Percentiles rank a stretch among this genome's conserved stretches.
These are phyloP conservation scores for Trametes versicolor DNA, from an alignment of 1,284 basidiomycete genomes.

Conservation along the genomic window DNA sequence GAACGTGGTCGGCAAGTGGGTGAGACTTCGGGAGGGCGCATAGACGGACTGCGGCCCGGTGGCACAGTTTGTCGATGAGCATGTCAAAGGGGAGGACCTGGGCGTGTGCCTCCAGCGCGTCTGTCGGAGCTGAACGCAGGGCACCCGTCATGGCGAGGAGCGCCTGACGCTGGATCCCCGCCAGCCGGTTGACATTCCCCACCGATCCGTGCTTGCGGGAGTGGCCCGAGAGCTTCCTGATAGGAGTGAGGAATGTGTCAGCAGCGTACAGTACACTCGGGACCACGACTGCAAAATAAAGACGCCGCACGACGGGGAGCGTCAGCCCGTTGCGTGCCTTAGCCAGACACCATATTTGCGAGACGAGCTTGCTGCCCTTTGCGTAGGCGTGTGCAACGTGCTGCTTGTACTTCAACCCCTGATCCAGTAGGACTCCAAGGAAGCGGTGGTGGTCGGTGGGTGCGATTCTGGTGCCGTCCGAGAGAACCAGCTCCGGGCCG, in stretches of 20 bases:
- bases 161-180: constrained; percentile 45
- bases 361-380: constrained; percentile 42
- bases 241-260: constrained; percentile 46
- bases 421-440: constrained; percentile 50
- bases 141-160: constrained; percentile 47
- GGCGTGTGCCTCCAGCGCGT: constrained; percentile 46
- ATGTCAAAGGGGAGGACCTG: constrained; percentile 45
- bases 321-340: constrained; percentile 14
- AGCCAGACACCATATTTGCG: constrained; percentile 38
- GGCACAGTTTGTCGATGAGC: constrained; percentile 38
- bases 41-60: constrained; percentile 43
- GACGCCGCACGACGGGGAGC: background rate
- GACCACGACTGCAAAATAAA: constrained; percentile 44
- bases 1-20: constrained; percentile 40
- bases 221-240: constrained; percentile 21
- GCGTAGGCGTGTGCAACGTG: constrained; percentile 43
- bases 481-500: constrained; percentile 23
- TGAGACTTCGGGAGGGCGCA: constrained; percentile 45
- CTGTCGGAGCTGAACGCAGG: constrained; percentile 44
- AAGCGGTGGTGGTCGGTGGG: constrained; percentile 40
- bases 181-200: constrained; percentile 27
- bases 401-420: constrained; percentile 45
- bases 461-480: constrained; percentile 6
- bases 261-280: constrained; percentile 49
- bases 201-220: constrained; percentile 29